Conservation (phyloP, 2,329 filamentous ascomycete genomes). For the Fusarium foetens region DNA sequence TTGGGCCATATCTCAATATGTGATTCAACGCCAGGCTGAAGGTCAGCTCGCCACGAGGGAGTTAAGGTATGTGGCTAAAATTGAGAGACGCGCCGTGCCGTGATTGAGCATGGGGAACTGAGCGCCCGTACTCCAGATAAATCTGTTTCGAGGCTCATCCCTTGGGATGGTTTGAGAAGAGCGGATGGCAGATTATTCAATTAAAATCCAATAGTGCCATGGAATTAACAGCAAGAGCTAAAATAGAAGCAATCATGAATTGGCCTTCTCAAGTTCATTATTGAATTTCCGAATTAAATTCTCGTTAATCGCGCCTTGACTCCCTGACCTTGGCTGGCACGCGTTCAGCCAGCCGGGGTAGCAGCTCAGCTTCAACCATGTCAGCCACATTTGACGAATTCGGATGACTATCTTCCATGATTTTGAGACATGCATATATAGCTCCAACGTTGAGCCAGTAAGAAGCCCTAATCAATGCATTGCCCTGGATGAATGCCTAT, state of each 20-base stretch:
- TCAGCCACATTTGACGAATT: background rate
- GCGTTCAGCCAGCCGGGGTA: background rate
- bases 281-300: background rate
- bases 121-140: background rate
- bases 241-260: fast-evolving
- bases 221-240: fast-evolving
- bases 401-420: background rate
- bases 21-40: background rate
- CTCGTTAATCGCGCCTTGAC: background rate
- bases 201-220: background rate
- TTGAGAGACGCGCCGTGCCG: background rate
- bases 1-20: background rate
- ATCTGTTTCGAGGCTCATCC: background rate
- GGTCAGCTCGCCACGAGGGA: background rate
- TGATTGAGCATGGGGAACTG: background rate
- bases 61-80: background rate
- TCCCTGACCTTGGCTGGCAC: background rate
- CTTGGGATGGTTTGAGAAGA: background rate
- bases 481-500: fast-evolving
- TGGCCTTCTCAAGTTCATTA: background rate
- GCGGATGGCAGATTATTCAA: no score
- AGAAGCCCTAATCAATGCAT: fast-evolving
- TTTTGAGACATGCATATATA: background rate
- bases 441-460: background rate
- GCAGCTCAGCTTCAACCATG: background rate